Base-by-base conservation (phyloP, 1,284 basidiomycete species). In the Leccinum pachyderme region DNA sequence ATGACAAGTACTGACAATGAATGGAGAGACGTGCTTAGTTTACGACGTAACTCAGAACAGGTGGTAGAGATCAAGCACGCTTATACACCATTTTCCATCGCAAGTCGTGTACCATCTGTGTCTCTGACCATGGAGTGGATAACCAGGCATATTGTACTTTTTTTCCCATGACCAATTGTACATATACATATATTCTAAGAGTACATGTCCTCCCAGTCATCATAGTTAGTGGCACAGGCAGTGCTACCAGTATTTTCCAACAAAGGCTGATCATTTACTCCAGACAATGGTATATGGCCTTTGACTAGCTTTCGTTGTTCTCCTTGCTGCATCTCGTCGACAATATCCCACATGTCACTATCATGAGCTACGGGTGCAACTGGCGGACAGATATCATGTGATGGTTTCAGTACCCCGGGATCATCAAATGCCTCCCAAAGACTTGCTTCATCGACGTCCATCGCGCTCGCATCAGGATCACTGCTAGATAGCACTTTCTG, bases 271-370 rank as follows among this genome's bases (percentile, higher is more conserved):
- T 54, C 8, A 28, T 69, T 67, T 18, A 71, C 59, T 5, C 62
- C 51, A 12, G 66, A 61, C 43, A 56, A 1, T 24, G 65, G 63
- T 54, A 69, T 60, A 49, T 58, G 55, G 18, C 41, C 33, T 18
- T 48, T 31, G 32, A 41, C 11, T 5, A 32, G 28, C 46, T 46
- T 58, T 13, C 33, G 39, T 39, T 56, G 55, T 35, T 54, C 52
- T 9, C 54, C 52, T 54, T 55, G 54, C 55, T 63, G 62, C 15
- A 64, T 57, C 52, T 89, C 85, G 48, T 80, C 72, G 51, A 87
- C 68, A 28, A 87, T 73, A 58, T 86, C 81, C 82, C 86, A 87
- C 80, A 89, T 82, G 5, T 86, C 82, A 44, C 85, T 81, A 51
- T 86, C 83, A 18, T 81, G 77, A 24, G 77, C 78, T 18, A 32